These are phyloP conservation scores for Obba rivulosa DNA, from an alignment of 768 basidiomycete species.

Conservation along the genomic window DNA sequence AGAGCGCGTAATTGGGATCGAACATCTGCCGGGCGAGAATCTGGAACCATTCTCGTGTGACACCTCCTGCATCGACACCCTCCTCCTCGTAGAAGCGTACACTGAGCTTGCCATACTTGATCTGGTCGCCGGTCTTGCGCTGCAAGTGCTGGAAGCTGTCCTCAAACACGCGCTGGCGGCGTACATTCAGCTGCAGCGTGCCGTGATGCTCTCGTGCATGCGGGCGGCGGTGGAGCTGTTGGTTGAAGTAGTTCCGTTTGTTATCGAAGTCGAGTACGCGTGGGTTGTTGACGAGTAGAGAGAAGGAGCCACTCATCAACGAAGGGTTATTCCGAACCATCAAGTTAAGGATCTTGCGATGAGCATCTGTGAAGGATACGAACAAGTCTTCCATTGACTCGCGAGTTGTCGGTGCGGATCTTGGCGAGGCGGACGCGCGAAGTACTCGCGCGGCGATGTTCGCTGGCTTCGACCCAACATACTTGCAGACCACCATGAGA, in stretches of 20 bases:
- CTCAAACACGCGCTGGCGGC: slow-evolving; percentile 89
- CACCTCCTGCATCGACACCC: slow-evolving; percentile 97
- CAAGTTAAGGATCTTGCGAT: slow-evolving; percentile 89
- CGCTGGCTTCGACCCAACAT: slow-evolving; percentile 65
- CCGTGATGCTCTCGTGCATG: slow-evolving; percentile 75
- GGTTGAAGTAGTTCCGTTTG: slow-evolving; percentile 94
- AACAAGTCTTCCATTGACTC: slow-evolving; percentile 90
- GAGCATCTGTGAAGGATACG: slow-evolving; percentile 87
- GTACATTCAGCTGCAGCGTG: slow-evolving; percentile 84
- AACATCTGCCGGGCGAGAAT: slow-evolving; percentile 98
- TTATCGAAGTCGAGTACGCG: slow-evolving; percentile 98
- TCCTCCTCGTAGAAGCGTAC: slow-evolving; percentile 96
- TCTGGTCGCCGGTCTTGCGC: slow-evolving; percentile 87
- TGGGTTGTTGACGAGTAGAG: slow-evolving; percentile 91
- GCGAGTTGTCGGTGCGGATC: slow-evolving; percentile 57
- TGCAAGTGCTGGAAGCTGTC: slow-evolving; percentile 94
- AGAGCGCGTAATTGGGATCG: slow-evolving; percentile 95
- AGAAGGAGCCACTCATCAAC: slow-evolving; percentile 97
- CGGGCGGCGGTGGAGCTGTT: slow-evolving; percentile 83
- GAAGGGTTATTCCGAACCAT: slow-evolving; percentile 99
- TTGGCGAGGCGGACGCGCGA: slow-evolving; percentile 63
- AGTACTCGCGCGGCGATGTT: slow-evolving; percentile 43
- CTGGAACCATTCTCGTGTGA: slow-evolving; percentile 98
- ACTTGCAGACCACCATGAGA: slow-evolving; percentile 98
- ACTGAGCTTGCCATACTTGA: slow-evolving; percentile 96